These are phyloP conservation scores for Bruguiera sexangula DNA, from an alignment of 345 rosid species.

Conservation along the genomic window DNA sequence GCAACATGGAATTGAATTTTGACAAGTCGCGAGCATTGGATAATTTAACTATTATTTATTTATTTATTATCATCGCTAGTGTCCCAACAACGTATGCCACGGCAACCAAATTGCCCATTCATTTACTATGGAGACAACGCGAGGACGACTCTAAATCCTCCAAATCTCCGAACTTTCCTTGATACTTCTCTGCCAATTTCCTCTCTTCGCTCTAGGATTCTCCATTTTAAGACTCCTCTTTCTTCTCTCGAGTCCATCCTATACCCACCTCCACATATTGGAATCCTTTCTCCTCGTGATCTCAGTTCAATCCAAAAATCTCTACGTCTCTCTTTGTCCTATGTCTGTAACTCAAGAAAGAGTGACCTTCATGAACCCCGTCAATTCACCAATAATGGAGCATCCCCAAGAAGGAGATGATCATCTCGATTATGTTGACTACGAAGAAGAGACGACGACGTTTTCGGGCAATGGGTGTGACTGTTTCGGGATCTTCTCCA, in stretches of 20 bases:
- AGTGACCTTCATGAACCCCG: conserved; percentile 7
- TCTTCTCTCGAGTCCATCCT: background rate
- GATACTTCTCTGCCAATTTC: background rate
- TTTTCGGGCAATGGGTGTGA: conserved; percentile 22
- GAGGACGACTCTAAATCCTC: no score
- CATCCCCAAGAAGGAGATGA: conserved; percentile 27
- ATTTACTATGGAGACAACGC: no score
- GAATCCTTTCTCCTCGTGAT: background rate
- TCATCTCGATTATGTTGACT: background rate
- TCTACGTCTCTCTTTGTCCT: background rate
- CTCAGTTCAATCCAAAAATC: background rate
- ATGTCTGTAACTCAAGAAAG: background rate
- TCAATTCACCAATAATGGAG: conserved; percentile 29
- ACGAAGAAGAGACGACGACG: conserved; percentile 5
- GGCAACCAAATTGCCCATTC: no score
- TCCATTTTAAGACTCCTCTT: conserved; percentile 2
- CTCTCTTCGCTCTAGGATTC: background rate
- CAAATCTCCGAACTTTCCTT: background rate
- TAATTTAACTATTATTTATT: background rate
- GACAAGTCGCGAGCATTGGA: background rate
- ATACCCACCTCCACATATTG: background rate
- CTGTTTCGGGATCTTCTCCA: conserved; percentile 35
- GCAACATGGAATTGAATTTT: background rate
- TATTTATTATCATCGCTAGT: background rate
- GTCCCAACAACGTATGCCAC: background rate